Evolutionary conservation across 257 asterid genomes (phyloP), one percentile per base, ranked within the genome.

Genomic region (Penstemon newberryi): DNA sequence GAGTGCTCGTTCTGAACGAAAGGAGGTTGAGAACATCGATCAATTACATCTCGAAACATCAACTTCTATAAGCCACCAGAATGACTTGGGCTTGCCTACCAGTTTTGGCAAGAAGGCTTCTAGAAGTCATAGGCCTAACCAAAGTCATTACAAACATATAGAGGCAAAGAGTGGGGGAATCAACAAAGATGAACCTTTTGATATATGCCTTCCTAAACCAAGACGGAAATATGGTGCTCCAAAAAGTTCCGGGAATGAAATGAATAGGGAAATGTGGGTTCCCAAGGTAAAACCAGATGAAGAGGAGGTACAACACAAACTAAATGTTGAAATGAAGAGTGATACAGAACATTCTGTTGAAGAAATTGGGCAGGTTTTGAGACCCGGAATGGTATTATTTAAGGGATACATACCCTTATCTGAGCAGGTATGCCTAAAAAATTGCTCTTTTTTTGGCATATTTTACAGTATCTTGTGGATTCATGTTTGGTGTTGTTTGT

Each of bases 331-430:
- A 45, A 40, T 39, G 40, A 8, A 60, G 18, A 4, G 3, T n/a
- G 19, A 44, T 15, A 3, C 5, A n/a, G 70, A 66, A 56, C 13
- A 67, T 56, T 55, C 70, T 0, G 19, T 18, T 57, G 75, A 70
- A 58, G 81, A 69, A 58, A 33, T 25, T 57, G 84, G 75, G 8
- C 12, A 62, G 60, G 67, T 85, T 19, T 78, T 88, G 67, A 74
- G 92, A 77, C 85, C 95, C 9, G 95, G 95, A 78, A 84, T 88
- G 95, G 82, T 88, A 38, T 69, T 88, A 13, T 74, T 88, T 65
- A 86, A 77, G 77, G 53, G 51, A 25, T 86, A 82, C 56, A 7
- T 86, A 66, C 39, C 84, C 74, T 71, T 80, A 5, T 40, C 43
- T 37, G 80, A 77, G 56, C 95, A 88, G 90, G 95, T 87, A 73